Base-by-base conservation (phyloP, 495 filamentous ascomycete species). In the Parathielavia appendiculata region DNA sequence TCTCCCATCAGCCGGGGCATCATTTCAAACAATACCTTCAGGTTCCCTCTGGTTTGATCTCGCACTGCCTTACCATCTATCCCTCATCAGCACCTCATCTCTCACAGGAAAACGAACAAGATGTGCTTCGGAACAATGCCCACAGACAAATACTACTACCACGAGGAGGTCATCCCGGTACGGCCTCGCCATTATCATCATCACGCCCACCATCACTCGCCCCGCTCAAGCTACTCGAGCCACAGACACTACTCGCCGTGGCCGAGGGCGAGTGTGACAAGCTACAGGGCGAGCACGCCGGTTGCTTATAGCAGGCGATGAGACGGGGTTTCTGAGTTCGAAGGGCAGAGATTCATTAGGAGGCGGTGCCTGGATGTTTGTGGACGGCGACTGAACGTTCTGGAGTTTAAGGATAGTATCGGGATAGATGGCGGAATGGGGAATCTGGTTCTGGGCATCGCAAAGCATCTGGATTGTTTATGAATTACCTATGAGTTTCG, bases 141-240 rank as follows among this genome's bases (percentile, higher is more conserved):
- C 26, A 59, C 64, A n/a, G 66, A 70, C 19, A 73, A 73, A 45
- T 76, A 78, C 66, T 78, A 78, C 65, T 78, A 78, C 64, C 73
- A 74, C 67, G 73, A 78, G 64, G 76, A 78, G 52, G 69, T 71
- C 57, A 73, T 76, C 53, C 76, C 73, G 55, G 67, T 68, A 55
- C 56, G 71, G 23, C 68, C 62, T 20, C 52, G 64, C 56, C 63
- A 64, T n/a, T 65, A 67, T 44, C 61, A 64, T 19, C 67, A 73
- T 54, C 66, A 65, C 51, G 66, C 70, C 50, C 67, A 70, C 57
- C 62, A 72, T 56, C 19, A 46, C 35, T 55, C 58, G 13, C 58
- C 58, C 1, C 26, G 50, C 7, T 26, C 45, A 53, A 41, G 48
- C 49, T 38, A 52, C n/a, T 30, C 50, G 1, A 20, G 50, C n/a